phyloP scores from a whole-genome alignment of 345 rosid genomes.

The Durio zibethinus region DNA sequence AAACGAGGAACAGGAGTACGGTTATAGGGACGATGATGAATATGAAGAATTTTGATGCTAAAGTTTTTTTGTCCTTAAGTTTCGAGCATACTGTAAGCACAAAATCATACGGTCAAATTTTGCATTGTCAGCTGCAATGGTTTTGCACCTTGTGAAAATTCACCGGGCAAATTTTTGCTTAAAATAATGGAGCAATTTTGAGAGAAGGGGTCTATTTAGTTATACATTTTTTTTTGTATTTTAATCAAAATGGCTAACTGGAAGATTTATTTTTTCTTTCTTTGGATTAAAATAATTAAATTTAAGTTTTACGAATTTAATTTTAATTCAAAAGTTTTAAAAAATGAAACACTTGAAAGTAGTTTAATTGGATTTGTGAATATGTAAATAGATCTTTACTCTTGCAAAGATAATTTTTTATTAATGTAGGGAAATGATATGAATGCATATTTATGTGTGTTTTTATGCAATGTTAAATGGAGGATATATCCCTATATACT shows the following conservation, averaged over 20 bases:
- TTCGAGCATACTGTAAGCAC: background rate
- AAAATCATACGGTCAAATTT: background rate
- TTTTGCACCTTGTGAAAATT: background rate
- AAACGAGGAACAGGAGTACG: background rate
- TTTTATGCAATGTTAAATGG: background rate
- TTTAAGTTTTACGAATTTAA: too few species aligned
- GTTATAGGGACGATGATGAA: background rate
- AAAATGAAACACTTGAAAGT: too few species aligned
- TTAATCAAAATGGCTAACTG: too few species aligned
- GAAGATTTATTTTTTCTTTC: too few species aligned
- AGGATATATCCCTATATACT: background rate
- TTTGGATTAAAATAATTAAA: too few species aligned
- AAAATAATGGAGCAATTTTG: background rate
- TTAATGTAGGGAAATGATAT: background rate
- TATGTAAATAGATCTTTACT: too few species aligned
- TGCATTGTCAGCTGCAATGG: background rate
- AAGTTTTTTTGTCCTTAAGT: background rate
- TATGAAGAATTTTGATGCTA: conserved; percentile 7
- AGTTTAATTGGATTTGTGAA: too few species aligned
- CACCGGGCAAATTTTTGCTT: background rate
- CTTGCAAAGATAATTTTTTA: too few species aligned
- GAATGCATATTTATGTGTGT: background rate
- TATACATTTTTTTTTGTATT: too few species aligned
- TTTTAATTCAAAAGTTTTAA: too few species aligned
- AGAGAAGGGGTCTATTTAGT: too few species aligned